phyloP scores from a whole-genome alignment of 2,329 filamentous ascomycete genomes.

The Trichoderma oligosporum region DNA sequence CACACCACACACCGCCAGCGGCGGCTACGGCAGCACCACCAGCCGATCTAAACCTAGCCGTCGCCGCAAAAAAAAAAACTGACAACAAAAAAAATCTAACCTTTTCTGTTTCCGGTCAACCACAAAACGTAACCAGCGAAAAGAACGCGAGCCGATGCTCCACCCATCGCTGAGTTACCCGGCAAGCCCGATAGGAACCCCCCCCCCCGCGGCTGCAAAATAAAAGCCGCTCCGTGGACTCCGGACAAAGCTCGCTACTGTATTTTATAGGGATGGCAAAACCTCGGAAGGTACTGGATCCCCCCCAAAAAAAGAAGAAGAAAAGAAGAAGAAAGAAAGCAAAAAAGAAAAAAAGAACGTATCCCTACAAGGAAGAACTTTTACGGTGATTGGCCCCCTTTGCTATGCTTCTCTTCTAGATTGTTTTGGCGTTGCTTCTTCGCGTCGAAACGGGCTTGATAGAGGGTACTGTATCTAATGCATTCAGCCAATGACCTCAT shows the following conservation, averaged over 20 bases:
- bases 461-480: not conserved
- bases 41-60: not conserved
- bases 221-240: conserved; percentile 20
- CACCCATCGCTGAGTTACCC: not conserved
- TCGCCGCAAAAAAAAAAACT: conserved; percentile 3
- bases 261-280: conserved; percentile 9
- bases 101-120: conserved; percentile 13
- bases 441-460: conserved; percentile 3
- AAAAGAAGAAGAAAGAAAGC: not conserved
- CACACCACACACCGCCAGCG: conserved; percentile 3
- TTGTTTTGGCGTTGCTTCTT: conserved; percentile 14
- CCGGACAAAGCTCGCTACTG: conserved; percentile 16
- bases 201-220: conserved; percentile 8
- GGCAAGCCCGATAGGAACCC: conserved; percentile 9
- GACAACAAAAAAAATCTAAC: not conserved
- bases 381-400: conserved; percentile 1
- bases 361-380: not conserved
- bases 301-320: not conserved
- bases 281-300: conserved; percentile 8
- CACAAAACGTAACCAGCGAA: not conserved
- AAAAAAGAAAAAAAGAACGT: not conserved
- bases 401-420: conserved; percentile 16
- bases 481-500: conserved; percentile 19
- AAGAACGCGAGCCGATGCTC: not conserved
- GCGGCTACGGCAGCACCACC: conserved; percentile 9